Evolutionary conservation across 2,329 filamentous ascomycete species (phyloP).

Genomic region (Herpotrichia juniperi): DNA sequence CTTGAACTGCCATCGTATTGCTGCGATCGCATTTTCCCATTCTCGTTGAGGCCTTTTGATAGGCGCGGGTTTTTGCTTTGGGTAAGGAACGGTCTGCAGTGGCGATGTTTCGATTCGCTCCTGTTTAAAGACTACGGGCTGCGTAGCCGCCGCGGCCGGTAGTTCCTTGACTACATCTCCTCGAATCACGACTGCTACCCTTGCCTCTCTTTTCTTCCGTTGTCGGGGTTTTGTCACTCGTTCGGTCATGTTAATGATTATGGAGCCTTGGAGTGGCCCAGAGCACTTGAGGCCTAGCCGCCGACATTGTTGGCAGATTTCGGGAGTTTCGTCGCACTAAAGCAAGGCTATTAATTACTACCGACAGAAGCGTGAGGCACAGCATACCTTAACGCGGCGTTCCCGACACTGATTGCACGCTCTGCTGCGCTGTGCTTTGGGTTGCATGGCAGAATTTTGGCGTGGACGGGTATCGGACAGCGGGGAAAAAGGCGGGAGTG

Average conservation of each 20-base stretch:
- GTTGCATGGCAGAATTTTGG: conserved; percentile 9
- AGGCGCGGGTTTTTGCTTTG: neutral
- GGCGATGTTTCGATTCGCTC: neutral
- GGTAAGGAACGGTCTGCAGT: neutral
- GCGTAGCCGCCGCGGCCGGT: neutral
- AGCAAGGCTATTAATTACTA: neutral
- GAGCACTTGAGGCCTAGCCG: conserved; percentile 37
- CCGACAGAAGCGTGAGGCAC: neutral
- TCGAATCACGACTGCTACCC: neutral
- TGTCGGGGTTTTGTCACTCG: conserved; percentile 32
- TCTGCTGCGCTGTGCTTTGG: conserved; percentile 39
- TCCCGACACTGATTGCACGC: conserved; percentile 41
- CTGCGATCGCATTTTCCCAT: conserved; percentile 25
- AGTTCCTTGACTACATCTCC: conserved; percentile 3
- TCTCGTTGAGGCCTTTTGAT: conserved; percentile 8
- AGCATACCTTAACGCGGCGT: conserved; percentile 41
- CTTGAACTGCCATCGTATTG: conserved; percentile 30
- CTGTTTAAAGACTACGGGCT: neutral
- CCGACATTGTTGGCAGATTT: conserved; percentile 33
- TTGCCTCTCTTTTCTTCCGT: conserved; percentile 25
- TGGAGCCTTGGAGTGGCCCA: conserved; percentile 36
- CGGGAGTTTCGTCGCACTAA: conserved; percentile 42
- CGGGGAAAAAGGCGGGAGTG: neutral
- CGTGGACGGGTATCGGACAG: neutral
- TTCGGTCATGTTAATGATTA: conserved; percentile 45